A percentile compares a stretch with the other conserved stretches of the same genome.
Conservation (phyloP, 2,329 filamentous ascomycete genomes). For the Magnaporthales sp. region DNA sequence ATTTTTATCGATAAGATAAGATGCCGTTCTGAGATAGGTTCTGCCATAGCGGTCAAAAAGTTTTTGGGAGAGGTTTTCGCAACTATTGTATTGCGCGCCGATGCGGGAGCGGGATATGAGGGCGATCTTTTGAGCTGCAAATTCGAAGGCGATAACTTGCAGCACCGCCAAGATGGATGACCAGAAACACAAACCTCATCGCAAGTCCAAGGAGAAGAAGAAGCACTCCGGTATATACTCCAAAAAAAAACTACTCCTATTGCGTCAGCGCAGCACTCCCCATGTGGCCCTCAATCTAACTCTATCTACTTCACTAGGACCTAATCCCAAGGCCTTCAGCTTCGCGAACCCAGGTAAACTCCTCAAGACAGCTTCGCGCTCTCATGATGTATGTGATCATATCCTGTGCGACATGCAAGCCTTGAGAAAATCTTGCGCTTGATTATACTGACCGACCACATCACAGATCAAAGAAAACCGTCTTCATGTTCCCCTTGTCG, state of each 20-base stretch:
- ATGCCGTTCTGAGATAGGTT: not conserved
- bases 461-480: conserved; percentile 83
- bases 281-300: not conserved
- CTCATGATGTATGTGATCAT: conserved; percentile 50
- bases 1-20: conserved; percentile 5
- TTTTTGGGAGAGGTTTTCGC: not conserved
- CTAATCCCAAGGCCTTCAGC: conserved; percentile 86
- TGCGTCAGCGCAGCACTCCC: conserved; percentile 21
- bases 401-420: not conserved
- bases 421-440: not conserved
- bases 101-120: not conserved
- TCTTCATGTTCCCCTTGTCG: conserved; percentile 91
- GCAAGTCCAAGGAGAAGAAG: conserved; percentile 86
- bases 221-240: conserved; percentile 39
- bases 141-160: not conserved
- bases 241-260: no score
- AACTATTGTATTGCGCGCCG: not conserved
- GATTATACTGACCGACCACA: not conserved
- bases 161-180: conserved; percentile 56
- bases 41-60: conserved; percentile 6
- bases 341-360: conserved; percentile 75
- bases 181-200: conserved; percentile 77
- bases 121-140: not conserved
- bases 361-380: conserved; percentile 64
- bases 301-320: conserved; percentile 36